Evolutionary conservation across 371 early-diverging fungal genomes (phyloP).

Genomic region (Thermomucor indicae-seudaticae): DNA sequence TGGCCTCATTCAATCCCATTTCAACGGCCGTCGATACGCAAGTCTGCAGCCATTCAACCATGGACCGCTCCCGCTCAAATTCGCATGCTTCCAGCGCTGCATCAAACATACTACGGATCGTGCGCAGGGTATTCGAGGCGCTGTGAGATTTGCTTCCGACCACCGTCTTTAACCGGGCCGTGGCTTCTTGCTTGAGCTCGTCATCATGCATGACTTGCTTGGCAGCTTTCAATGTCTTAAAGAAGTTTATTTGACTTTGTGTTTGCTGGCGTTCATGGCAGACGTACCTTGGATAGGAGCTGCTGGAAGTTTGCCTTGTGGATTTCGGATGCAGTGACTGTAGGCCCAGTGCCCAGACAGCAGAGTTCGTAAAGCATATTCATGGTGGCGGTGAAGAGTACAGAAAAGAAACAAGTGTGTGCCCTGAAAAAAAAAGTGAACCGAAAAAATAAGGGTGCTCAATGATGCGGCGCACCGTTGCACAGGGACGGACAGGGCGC

Average conservation of each 20-base stretch:
- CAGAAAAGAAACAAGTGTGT: no score
- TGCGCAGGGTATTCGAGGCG: slow-evolving; percentile 24
- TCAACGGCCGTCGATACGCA: slow-evolving; percentile 33
- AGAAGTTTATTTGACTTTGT: background rate
- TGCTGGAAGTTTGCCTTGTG: slow-evolving; percentile 18
- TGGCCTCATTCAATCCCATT: slow-evolving; percentile 15
- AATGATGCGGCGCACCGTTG: no score
- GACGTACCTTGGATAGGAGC: slow-evolving; percentile 17
- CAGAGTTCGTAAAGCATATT: no score
- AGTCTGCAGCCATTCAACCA: slow-evolving; percentile 37
- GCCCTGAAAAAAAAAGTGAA: no score
- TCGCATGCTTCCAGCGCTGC: slow-evolving; percentile 20
- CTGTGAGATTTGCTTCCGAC: slow-evolving; percentile 27
- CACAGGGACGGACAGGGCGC: no score
- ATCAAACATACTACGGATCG: slow-evolving; percentile 28
- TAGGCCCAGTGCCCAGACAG: slow-evolving; percentile 12
- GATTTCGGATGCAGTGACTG: slow-evolving; percentile 4
- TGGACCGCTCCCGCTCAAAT: slow-evolving; percentile 23
- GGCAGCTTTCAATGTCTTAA: slow-evolving; percentile 20
- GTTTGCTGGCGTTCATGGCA: background rate
- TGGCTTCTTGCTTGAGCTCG: slow-evolving; percentile 13
- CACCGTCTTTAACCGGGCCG: slow-evolving; percentile 14
- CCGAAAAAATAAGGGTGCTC: no score
- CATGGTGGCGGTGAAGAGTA: no score
- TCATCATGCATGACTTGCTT: slow-evolving; percentile 12